Evolutionary conservation across 2,329 filamentous ascomycete genomes (phyloP).

Genomic region (Cadophora sp.): DNA sequence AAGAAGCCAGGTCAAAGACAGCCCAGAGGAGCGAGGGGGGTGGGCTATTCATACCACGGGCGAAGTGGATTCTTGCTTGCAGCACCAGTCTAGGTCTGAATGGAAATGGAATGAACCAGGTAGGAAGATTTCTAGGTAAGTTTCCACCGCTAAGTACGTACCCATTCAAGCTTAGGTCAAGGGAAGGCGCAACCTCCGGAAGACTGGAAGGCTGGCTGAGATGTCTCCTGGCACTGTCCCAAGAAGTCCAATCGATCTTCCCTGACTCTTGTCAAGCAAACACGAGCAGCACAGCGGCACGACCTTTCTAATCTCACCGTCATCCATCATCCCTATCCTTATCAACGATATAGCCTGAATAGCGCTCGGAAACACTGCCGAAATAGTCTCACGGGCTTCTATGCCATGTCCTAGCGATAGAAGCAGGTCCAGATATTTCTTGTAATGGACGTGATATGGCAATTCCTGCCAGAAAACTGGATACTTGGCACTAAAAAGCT

Average conservation of each 20-base stretch:
- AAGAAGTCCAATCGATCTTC: constrained; percentile 1
- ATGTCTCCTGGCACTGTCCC: neutral
- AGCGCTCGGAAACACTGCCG: constrained; percentile 5
- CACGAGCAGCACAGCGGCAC: neutral
- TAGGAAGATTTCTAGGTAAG: no score
- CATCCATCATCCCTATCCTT: neutral
- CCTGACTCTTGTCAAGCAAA: neutral
- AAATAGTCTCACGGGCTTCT: neutral
- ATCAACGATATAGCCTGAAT: neutral
- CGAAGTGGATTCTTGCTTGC: constrained; percentile 1
- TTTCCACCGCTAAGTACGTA: no score
- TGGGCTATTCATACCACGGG: constrained; percentile 9
- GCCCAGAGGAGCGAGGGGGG: neutral
- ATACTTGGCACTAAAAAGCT: constrained; percentile 19
- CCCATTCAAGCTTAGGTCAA: neutral
- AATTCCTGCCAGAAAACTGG: constrained; percentile 20
- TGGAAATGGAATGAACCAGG: no score
- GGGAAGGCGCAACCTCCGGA: constrained; percentile 16
- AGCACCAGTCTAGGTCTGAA: neutral
- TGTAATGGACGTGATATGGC: constrained; percentile 3
- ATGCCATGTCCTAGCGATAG: neutral
- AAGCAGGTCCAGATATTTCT: constrained; percentile 16
- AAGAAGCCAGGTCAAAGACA: neutral
- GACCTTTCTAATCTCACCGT: constrained; percentile 3
- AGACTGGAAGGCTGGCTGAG: constrained; percentile 3